Conservation (phyloP, 805 yeast genomes). For the Hermanozyma aechmeae region DNA sequence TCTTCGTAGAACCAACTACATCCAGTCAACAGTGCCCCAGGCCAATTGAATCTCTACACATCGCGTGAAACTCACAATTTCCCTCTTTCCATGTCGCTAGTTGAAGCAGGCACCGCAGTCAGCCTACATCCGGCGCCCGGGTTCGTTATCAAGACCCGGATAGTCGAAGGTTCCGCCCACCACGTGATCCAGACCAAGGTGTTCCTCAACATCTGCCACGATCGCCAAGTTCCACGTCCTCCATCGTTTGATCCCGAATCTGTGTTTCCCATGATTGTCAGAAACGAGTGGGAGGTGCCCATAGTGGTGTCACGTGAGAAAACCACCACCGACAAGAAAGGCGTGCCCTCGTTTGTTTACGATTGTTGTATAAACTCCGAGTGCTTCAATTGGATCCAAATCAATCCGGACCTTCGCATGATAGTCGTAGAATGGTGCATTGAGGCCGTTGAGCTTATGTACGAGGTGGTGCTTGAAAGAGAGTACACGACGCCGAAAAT, state of each 20-base stretch:
- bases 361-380: conserved; percentile 71
- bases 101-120: conserved; percentile 10
- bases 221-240: conserved; percentile 58
- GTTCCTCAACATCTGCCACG: conserved; percentile 71
- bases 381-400: conserved; percentile 53
- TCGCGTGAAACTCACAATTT: no score
- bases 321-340: conserved; percentile 62
- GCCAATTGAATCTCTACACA: no score
- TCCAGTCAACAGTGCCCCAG: no score
- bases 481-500: conserved; percentile 64
- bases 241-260: conserved; percentile 43
- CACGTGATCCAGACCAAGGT: conserved; percentile 43
- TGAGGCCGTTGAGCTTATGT: conserved; percentile 61
- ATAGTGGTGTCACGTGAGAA: conserved; percentile 54
- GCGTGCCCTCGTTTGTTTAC: conserved; percentile 51
- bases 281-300: conserved; percentile 80
- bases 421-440: conserved; percentile 78
- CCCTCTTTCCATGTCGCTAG: no score
- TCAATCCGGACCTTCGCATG: conserved; percentile 49
- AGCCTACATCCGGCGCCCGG: conserved; percentile 48
- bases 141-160: conserved; percentile 62
- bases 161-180: conserved; percentile 27
- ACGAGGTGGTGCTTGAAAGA: conserved; percentile 44
- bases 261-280: conserved; percentile 55
- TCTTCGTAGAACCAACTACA: no score